Evolutionary conservation across 2,329 filamentous ascomycete species (phyloP).

Genomic region (Westerdykella ornata): DNA sequence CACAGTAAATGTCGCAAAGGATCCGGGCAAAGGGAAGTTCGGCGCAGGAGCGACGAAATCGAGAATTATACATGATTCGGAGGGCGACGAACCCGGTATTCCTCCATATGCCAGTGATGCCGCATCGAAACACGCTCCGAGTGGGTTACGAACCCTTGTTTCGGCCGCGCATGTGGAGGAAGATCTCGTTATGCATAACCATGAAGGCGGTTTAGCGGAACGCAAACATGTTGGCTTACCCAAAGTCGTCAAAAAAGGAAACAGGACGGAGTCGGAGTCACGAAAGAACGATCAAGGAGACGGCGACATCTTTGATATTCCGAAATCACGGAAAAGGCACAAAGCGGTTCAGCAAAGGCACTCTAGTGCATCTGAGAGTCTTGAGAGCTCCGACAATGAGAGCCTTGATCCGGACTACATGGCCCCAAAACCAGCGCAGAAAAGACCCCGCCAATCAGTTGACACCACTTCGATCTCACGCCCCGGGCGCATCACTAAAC

Average conservation of each 20-base stretch:
- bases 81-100: too few species aligned
- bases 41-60: too few species aligned
- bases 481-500: background rate
- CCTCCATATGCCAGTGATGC: too few species aligned
- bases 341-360: background rate
- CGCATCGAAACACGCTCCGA: too few species aligned
- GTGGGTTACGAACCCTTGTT: too few species aligned
- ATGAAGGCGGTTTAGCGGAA: too few species aligned
- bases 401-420: conserved; percentile 7
- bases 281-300: background rate
- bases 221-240: too few species aligned
- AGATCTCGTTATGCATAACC: too few species aligned
- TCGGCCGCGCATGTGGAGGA: too few species aligned
- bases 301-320: conserved; percentile 7
- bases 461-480: background rate
- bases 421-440: background rate
- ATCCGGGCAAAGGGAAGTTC: too few species aligned
- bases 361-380: conserved; percentile 8
- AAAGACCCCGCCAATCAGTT: conserved; percentile 1
- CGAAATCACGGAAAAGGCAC: conserved; percentile 4
- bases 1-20: too few species aligned
- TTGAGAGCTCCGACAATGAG: conserved; percentile 2
- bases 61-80: too few species aligned
- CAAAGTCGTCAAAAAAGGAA: conserved; percentile 2
- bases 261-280: background rate